phyloP scores from a whole-genome alignment of 495 filamentous ascomycete species.

The Tuber microsphaerosporum region DNA sequence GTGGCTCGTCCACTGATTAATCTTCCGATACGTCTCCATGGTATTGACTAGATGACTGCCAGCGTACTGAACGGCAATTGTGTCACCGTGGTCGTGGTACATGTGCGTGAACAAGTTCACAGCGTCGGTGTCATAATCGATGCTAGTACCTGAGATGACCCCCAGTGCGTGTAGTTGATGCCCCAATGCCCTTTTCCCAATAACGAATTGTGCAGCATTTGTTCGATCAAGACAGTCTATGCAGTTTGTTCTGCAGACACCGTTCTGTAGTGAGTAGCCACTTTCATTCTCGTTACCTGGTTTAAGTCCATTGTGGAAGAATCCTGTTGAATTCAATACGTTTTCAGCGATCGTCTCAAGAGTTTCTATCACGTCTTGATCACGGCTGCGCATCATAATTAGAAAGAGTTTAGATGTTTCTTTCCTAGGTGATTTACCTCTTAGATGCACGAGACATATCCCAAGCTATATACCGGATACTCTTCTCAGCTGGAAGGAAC shows the following conservation, averaged over 20 bases:
- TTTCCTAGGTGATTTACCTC: conserved; percentile 41
- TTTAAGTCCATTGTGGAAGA: conserved; percentile 77
- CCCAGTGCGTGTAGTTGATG: conserved; percentile 90
- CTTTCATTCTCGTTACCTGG: conserved; percentile 46
- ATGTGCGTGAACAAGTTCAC: conserved; percentile 95
- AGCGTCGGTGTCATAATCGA: conserved; percentile 91
- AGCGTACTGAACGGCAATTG: conserved; percentile 94
- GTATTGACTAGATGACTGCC: conserved; percentile 97
- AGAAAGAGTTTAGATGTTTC: not conserved
- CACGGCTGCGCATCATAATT: conserved; percentile 52
- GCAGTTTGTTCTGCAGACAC: conserved; percentile 90
- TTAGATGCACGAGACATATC: conserved; percentile 97
- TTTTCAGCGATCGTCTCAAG: conserved; percentile 83
- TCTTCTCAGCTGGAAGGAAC: conserved; percentile 73
- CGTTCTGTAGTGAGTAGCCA: conserved; percentile 72
- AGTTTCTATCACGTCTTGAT: conserved; percentile 88
- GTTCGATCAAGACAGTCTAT: conserved; percentile 96
- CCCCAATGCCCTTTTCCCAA: conserved; percentile 89
- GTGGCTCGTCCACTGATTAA: conserved; percentile 97
- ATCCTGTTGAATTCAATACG: conserved; percentile 74
- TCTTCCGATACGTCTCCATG: conserved; percentile 97
- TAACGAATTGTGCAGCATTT: conserved; percentile 95
- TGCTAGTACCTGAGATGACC: conserved; percentile 65
- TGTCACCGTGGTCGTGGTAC: conserved; percentile 95
- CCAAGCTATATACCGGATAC: conserved; percentile 88